Percentiles rank a stretch among this genome's conserved stretches.
phyloP scores from a whole-genome alignment of 805 yeast species.

The Wickerhamiella australiensis region DNA sequence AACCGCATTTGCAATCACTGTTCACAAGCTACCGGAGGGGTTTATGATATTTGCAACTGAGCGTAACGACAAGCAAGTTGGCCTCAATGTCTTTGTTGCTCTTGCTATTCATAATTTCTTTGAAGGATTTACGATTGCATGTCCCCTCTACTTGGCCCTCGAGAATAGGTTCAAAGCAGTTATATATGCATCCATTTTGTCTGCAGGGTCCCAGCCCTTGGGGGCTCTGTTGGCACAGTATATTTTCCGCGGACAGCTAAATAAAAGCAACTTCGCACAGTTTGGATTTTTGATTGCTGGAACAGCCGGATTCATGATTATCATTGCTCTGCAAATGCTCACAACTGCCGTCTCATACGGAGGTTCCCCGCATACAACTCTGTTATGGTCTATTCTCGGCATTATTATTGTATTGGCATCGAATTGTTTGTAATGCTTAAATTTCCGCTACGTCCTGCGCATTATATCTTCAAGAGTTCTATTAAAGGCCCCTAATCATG shows the following conservation, averaged over 20 bases:
- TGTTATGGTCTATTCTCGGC: slow-evolving; percentile 51
- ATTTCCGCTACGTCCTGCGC: no score
- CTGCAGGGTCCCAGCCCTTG: slow-evolving; percentile 76
- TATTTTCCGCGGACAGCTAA: slow-evolving; percentile 32
- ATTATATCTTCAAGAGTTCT: no score
- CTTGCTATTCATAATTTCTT: slow-evolving; percentile 80
- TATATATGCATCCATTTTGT: slow-evolving; percentile 51
- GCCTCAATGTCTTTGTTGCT: slow-evolving; percentile 71
- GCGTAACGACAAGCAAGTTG: slow-evolving; percentile 52
- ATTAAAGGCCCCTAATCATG: no score
- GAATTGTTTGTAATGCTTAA: slow-evolving; percentile 14
- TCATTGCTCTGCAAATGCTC: slow-evolving; percentile 77
- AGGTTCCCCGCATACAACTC: slow-evolving; percentile 49
- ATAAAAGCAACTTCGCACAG: slow-evolving; percentile 29
- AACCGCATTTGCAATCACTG: slow-evolving; percentile 72
- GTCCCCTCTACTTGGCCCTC: slow-evolving; percentile 75
- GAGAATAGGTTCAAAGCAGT: slow-evolving; percentile 51
- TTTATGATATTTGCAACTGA: slow-evolving; percentile 76
- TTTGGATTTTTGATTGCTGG: slow-evolving; percentile 57
- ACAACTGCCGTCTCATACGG: slow-evolving; percentile 73
- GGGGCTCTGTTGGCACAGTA: slow-evolving; percentile 69
- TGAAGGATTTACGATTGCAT: slow-evolving; percentile 89
- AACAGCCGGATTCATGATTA: slow-evolving; percentile 74
- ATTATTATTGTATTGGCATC: slow-evolving; percentile 26
- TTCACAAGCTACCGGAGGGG: slow-evolving; percentile 94